These are phyloP conservation scores for Globisporangium acanthophoron DNA, from an alignment of 352 stramenopile genomes.

Conservation along the genomic window DNA sequence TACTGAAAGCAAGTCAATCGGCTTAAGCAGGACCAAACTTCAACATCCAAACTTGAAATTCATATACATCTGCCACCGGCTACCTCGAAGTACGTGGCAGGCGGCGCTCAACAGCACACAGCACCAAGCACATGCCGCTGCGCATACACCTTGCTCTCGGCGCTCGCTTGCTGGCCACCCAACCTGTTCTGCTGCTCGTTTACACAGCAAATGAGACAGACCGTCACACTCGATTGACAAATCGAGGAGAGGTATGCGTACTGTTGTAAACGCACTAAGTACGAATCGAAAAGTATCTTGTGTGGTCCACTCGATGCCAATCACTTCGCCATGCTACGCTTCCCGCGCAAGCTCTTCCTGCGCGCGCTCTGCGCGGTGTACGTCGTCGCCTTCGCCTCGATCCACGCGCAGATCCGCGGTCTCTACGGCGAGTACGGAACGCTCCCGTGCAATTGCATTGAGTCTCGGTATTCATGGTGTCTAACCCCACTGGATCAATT, in stretches of 20 bases:
- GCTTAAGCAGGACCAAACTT: background rate
- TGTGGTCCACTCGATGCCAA: slow-evolving; percentile 2
- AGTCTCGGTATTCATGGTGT: too few species aligned
- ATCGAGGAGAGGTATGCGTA: background rate
- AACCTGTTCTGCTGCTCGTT: too few species aligned
- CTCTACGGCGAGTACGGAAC: slow-evolving; percentile 58
- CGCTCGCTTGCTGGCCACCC: too few species aligned
- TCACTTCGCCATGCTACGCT: slow-evolving; percentile 12
- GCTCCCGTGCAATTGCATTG: too few species aligned
- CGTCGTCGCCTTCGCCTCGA: slow-evolving; percentile 66
- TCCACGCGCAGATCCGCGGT: slow-evolving; percentile 74
- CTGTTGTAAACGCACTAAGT: background rate
- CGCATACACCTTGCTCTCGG: too few species aligned
- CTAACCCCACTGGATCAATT: too few species aligned
- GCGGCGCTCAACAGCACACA: too few species aligned
- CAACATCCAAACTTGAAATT: background rate
- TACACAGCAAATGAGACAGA: too few species aligned
- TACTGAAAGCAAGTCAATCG: background rate
- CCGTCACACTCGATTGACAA: background rate
- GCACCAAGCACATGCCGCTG: too few species aligned
- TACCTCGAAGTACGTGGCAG: background rate
- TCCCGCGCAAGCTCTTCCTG: slow-evolving; percentile 36
- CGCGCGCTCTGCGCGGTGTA: slow-evolving; percentile 44
- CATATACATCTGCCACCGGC: too few species aligned
- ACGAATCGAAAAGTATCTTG: background rate